These are phyloP conservation scores for Laburnicola sp. DNA, from an alignment of 2,329 filamentous ascomycete genomes.

Conservation along the genomic window DNA sequence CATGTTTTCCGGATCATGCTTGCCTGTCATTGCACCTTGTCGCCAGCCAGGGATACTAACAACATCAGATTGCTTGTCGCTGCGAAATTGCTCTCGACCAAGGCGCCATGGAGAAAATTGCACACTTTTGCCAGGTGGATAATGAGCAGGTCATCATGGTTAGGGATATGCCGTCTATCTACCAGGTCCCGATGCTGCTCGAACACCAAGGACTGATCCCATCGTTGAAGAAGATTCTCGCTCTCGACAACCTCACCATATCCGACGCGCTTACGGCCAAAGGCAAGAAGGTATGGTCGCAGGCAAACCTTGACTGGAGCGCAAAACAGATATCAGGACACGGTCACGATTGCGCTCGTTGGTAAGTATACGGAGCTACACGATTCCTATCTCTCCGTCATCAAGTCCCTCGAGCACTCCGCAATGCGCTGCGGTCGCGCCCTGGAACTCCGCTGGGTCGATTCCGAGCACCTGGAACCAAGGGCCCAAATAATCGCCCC, in stretches of 20 bases:
- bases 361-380: conserved; percentile 88
- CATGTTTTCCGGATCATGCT: not conserved
- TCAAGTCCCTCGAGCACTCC: conserved; percentile 87
- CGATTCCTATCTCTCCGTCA: conserved; percentile 82
- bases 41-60: no score
- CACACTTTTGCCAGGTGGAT: conserved; percentile 85
- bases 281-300: conserved; percentile 72
- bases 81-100: conserved; percentile 77
- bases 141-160: conserved; percentile 83
- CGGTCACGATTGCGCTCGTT: conserved; percentile 80
- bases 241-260: conserved; percentile 62
- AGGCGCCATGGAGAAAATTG: conserved; percentile 81
- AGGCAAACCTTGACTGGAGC: conserved; percentile 73
- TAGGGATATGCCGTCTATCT: conserved; percentile 84
- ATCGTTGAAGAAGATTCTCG: conserved; percentile 67
- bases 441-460: conserved; percentile 80
- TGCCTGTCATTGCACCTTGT: no score
- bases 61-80: conserved; percentile 91
- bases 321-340: conserved; percentile 67
- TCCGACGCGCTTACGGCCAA: conserved; percentile 60
- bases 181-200: conserved; percentile 92
- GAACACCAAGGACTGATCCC: conserved; percentile 75
- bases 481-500: conserved; percentile 64
- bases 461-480: conserved; percentile 80
- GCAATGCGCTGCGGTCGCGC: conserved; percentile 83